Conservation (phyloP, 139 green algal species). For the Chlorella sp. region DNA sequence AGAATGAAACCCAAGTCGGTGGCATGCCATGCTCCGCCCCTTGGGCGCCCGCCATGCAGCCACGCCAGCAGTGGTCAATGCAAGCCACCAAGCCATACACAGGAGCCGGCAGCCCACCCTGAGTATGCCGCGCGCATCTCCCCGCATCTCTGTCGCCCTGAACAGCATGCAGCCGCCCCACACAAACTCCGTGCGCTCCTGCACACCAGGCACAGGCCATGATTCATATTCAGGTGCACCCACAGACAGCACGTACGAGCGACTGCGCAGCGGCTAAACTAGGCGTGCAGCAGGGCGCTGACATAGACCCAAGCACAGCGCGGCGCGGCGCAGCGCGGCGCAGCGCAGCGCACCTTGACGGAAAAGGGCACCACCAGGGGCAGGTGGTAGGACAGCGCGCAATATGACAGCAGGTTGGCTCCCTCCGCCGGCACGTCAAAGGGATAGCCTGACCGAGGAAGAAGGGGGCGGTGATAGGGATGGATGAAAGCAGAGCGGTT, state of each 20-base stretch:
- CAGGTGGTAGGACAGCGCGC: conserved; percentile 79
- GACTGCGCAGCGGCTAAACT: too few relatives aligned
- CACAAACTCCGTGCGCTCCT: conserved; percentile 73
- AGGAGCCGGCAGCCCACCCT: conserved; percentile 29
- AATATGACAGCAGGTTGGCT: conserved; percentile 64
- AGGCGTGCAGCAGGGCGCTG: too few relatives aligned
- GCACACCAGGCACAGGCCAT: too few relatives aligned
- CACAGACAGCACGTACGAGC: too few relatives aligned
- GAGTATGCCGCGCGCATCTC: conserved; percentile 68
- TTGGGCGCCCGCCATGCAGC: conserved; percentile 8
- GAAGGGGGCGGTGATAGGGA: too few relatives aligned
- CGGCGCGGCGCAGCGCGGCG: background rate
- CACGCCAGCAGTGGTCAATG: background rate
- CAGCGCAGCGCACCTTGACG: conserved; percentile 10
- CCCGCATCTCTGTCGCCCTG: conserved; percentile 55
- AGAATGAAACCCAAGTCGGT: too few relatives aligned
- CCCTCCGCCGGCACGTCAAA: conserved; percentile 79
- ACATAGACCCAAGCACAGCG: too few relatives aligned
- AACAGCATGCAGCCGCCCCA: conserved; percentile 95
- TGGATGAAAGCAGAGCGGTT: too few relatives aligned
- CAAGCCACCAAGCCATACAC: too few relatives aligned
- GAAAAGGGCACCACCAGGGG: conserved; percentile 87
- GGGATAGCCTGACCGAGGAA: conserved; percentile 84
- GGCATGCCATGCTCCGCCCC: too few relatives aligned
- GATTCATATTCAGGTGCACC: too few relatives aligned